phyloP scores from a whole-genome alignment of 352 stramenopile genomes.

The Phytopythium litorale region DNA sequence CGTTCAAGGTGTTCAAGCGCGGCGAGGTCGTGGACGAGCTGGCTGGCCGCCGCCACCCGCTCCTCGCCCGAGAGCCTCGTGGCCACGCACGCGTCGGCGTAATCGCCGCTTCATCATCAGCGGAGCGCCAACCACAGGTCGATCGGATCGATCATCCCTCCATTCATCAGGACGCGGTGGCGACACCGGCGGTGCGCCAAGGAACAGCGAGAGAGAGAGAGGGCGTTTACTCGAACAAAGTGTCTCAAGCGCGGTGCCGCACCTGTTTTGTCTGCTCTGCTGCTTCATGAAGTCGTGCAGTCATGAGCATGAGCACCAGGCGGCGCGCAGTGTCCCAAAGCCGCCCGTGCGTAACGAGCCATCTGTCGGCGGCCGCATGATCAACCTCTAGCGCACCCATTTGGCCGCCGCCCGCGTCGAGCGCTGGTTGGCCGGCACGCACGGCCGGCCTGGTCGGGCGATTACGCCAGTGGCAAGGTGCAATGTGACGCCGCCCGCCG shows the following conservation, averaged over 20 bases:
- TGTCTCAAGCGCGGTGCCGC: slow-evolving; percentile 5
- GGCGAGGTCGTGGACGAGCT: slow-evolving; percentile 88
- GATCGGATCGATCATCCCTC: neutral
- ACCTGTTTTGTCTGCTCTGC: neutral
- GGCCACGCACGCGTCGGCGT: slow-evolving; percentile 27
- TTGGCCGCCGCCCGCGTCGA: no score
- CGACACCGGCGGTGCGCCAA: neutral
- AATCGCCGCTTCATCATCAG: neutral
- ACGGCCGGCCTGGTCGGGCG: neutral
- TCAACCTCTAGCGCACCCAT: no score
- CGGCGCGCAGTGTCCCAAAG: no score
- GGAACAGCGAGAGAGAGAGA: neutral
- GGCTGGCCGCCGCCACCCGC: slow-evolving; percentile 66
- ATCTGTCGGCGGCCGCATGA: no score
- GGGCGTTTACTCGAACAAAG: slow-evolving; percentile 1
- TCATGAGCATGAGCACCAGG: no score
- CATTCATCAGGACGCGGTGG: neutral
- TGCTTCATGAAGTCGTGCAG: neutral
- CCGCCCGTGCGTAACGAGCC: no score
- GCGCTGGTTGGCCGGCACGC: neutral
- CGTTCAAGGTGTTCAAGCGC: slow-evolving; percentile 92
- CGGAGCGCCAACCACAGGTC: neutral
- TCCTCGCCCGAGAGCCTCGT: slow-evolving; percentile 54
- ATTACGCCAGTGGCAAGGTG: neutral
- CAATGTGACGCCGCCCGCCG: neutral